Conservation (phyloP, 139 green algal species). For the Yamagishiella unicocca region DNA sequence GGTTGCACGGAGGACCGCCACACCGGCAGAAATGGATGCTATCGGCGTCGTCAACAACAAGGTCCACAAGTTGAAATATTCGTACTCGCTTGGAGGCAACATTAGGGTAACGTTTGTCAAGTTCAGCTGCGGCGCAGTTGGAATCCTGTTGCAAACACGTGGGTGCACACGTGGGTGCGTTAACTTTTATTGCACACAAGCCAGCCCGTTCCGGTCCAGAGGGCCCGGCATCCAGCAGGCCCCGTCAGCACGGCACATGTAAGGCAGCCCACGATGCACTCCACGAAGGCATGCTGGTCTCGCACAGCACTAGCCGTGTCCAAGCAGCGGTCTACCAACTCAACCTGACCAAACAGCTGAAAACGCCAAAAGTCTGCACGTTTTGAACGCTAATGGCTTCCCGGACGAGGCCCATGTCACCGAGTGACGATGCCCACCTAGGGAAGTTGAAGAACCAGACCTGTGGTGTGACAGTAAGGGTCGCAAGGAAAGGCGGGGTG, state of each 20-base stretch:
- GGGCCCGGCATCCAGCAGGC: too few species aligned
- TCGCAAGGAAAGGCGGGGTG: not conserved
- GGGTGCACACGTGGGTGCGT: too few species aligned
- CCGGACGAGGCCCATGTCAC: too few species aligned
- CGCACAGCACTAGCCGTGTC: too few species aligned
- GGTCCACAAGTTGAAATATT: constrained; percentile 26
- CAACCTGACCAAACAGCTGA: not conserved
- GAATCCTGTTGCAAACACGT: not conserved
- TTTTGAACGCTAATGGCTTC: not conserved
- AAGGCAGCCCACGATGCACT: too few species aligned
- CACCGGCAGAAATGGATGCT: not conserved
- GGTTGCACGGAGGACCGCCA: not conserved
- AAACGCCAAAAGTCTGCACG: not conserved
- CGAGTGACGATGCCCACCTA: not conserved
- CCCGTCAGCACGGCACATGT: too few species aligned
- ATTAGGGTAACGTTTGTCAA: not conserved
- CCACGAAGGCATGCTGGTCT: too few species aligned
- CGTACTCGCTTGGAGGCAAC: constrained; percentile 13
- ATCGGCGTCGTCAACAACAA: constrained; percentile 12
- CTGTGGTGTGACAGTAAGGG: not conserved
- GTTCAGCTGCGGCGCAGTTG: not conserved
- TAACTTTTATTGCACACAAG: too few species aligned
- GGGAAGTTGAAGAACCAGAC: constrained; percentile 36
- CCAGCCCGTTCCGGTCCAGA: too few species aligned
- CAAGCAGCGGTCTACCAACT: not conserved